Percentiles rank a stretch among this genome's conserved stretches.
phyloP scores from a whole-genome alignment of 2,329 filamentous ascomycete genomes.

The Xylaria sp. region DNA sequence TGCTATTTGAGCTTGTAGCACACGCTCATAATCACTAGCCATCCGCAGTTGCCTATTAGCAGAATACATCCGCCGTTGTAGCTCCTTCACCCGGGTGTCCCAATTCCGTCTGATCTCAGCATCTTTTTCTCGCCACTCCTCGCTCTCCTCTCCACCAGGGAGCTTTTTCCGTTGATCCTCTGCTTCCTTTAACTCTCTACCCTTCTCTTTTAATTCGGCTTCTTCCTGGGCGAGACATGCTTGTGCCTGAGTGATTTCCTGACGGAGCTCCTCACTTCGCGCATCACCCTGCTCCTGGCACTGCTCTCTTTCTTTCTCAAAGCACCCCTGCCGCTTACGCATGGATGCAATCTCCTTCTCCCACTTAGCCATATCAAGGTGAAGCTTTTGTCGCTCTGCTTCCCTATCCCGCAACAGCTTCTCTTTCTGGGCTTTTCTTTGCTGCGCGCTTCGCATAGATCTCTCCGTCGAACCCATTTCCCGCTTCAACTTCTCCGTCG shows the following conservation, averaged over 20 bases:
- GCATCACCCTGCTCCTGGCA: slow-evolving; percentile 63
- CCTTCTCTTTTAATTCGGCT: slow-evolving; percentile 76
- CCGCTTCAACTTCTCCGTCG: slow-evolving; percentile 83
- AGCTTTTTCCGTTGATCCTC: slow-evolving; percentile 75
- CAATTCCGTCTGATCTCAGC: slow-evolving; percentile 65
- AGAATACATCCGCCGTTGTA: slow-evolving; percentile 61
- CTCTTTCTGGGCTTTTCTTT: slow-evolving; percentile 81
- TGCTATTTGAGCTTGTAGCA: slow-evolving; percentile 60
- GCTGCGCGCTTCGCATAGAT: slow-evolving; percentile 82
- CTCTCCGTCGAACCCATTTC: slow-evolving; percentile 83
- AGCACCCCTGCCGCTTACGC: slow-evolving; percentile 64
- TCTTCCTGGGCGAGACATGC: slow-evolving; percentile 73
- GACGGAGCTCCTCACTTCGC: slow-evolving; percentile 62
- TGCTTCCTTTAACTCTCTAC: slow-evolving; percentile 75
- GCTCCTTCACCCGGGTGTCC: slow-evolving; percentile 62
- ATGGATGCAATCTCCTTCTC: slow-evolving; percentile 70
- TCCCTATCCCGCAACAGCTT: slow-evolving; percentile 74
- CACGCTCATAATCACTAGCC: slow-evolving; percentile 59
- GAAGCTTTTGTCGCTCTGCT: slow-evolving; percentile 73
- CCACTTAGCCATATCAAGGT: slow-evolving; percentile 76
- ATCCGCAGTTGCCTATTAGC: slow-evolving; percentile 60
- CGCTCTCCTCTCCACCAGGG: slow-evolving; percentile 69
- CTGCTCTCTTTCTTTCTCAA: slow-evolving; percentile 63
- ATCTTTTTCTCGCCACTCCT: slow-evolving; percentile 64
- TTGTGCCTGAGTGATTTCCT: slow-evolving; percentile 69